Conservation (phyloP, 2,329 filamentous ascomycete species). For the Trichophyton equinum region DNA sequence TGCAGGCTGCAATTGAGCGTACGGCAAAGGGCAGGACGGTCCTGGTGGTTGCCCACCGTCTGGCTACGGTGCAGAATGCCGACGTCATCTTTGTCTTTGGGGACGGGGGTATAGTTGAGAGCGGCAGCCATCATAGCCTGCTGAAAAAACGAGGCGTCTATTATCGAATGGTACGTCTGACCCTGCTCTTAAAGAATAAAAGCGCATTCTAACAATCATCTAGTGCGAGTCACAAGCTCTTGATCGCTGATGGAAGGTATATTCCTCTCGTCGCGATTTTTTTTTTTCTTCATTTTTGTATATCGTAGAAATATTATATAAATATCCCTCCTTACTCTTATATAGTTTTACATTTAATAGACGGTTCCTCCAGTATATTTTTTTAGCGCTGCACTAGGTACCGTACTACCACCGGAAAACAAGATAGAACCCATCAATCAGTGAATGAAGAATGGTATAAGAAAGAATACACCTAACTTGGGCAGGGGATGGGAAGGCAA, state of each 20-base stretch:
- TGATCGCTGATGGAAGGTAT: slow-evolving; percentile 4
- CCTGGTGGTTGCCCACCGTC: slow-evolving; percentile 63
- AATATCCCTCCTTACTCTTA: no score
- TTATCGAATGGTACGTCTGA: slow-evolving; percentile 41
- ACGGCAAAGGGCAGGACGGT: slow-evolving; percentile 51
- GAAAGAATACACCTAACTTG: no score
- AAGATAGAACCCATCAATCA: no score
- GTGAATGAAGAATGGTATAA: no score
- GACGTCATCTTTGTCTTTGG: slow-evolving; percentile 71
- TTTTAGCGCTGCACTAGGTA: no score
- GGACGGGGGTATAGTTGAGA: slow-evolving; percentile 47
- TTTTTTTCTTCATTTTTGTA: no score
- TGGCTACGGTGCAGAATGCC: slow-evolving; percentile 66
- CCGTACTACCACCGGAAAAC: no score
- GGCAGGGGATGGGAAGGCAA: no score
- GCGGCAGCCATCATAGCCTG: slow-evolving; percentile 48
- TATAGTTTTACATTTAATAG: no score
- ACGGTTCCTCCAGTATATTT: no score
- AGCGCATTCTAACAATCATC: not conserved
- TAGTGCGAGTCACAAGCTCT: slow-evolving; percentile 13
- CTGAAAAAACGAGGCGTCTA: slow-evolving; percentile 39
- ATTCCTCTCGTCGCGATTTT: no score
- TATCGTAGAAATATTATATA: no score
- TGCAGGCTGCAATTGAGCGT: slow-evolving; percentile 57
- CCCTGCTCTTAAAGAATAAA: slow-evolving; percentile 16